Evolutionary conservation across 768 basidiomycete species (phyloP).

Genomic region (Coprinellus micaceus): DNA sequence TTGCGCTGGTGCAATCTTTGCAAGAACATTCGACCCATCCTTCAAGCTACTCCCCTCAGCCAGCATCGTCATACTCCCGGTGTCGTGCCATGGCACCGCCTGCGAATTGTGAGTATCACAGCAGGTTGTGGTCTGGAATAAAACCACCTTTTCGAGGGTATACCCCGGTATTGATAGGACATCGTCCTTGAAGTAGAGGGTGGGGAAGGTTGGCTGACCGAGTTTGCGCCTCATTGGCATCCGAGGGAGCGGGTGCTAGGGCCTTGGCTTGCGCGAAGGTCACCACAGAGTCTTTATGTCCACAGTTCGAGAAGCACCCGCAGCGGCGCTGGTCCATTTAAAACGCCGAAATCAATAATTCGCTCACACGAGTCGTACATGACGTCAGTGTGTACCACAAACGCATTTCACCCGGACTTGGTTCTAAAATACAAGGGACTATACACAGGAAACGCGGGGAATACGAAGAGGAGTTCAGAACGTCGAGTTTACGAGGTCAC

Average conservation of each 20-base stretch:
- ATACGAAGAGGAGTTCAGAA: slow-evolving; percentile 5
- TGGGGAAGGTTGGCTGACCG: slow-evolving; percentile 54
- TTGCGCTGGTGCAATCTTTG: slow-evolving; percentile 71
- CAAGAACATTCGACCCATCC: slow-evolving; percentile 63
- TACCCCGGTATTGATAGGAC: slow-evolving; percentile 68
- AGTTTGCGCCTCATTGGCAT: slow-evolving; percentile 49
- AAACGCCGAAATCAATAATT: background rate
- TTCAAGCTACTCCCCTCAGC: slow-evolving; percentile 69
- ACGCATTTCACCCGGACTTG: background rate
- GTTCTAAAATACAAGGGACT: background rate
- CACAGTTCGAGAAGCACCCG: background rate
- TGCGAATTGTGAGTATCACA: slow-evolving; percentile 19
- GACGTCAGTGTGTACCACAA: background rate
- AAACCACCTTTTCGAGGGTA: slow-evolving; percentile 59
- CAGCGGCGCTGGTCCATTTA: background rate
- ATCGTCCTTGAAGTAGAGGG: slow-evolving; percentile 53
- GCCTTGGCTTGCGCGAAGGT: background rate
- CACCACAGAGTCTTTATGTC: background rate
- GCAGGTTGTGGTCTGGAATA: background rate
- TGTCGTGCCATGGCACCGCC: slow-evolving; percentile 68
- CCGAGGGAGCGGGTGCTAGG: slow-evolving; percentile 1
- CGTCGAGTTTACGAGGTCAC: slow-evolving; percentile 46
- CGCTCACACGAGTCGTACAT: background rate
- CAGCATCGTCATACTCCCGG: slow-evolving; percentile 65
- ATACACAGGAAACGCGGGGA: slow-evolving; percentile 10